Percentiles rank a stretch among this genome's conserved stretches.
Evolutionary conservation across 2,329 filamentous ascomycete species (phyloP).

Genomic region (Hansfordia pulvinata): DNA sequence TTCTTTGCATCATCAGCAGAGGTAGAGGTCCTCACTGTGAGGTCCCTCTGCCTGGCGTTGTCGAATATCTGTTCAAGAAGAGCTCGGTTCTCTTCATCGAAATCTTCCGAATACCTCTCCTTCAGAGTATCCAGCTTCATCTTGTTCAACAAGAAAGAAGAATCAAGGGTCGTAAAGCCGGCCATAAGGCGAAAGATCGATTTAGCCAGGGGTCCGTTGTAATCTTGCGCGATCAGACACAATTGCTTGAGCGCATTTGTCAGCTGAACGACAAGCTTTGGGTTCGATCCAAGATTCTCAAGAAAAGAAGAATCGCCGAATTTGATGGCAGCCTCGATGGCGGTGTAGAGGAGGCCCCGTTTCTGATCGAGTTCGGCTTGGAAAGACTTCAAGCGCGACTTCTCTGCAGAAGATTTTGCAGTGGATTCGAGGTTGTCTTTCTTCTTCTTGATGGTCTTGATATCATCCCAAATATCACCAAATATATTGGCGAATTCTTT

Average conservation of each 20-base stretch:
- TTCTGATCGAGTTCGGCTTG: constrained; percentile 29
- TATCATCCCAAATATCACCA: constrained; percentile 32
- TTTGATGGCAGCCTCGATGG: constrained; percentile 37
- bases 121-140: constrained; percentile 54
- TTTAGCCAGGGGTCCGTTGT: constrained; percentile 37
- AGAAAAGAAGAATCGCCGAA: constrained; percentile 41
- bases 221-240: constrained; percentile 37
- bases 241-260: constrained; percentile 39
- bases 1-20: constrained; percentile 8
- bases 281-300: constrained; percentile 42
- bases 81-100: constrained; percentile 17
- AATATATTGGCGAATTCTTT: constrained; percentile 33
- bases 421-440: too few relatives aligned
- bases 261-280: constrained; percentile 40
- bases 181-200: constrained; percentile 47
- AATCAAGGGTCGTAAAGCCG: constrained; percentile 46
- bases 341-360: constrained; percentile 31
- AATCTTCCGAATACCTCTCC: constrained; percentile 50
- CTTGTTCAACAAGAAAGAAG: constrained; percentile 42
- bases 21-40: constrained; percentile 2
- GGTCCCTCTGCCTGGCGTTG: constrained; percentile 7
- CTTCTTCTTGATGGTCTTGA: constrained; percentile 26
- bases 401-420: too few relatives aligned
- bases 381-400: too few relatives aligned
- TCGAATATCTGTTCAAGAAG: constrained; percentile 10